Base-by-base conservation (phyloP, 495 filamentous ascomycete genomes). In the Letharia columbiana region DNA sequence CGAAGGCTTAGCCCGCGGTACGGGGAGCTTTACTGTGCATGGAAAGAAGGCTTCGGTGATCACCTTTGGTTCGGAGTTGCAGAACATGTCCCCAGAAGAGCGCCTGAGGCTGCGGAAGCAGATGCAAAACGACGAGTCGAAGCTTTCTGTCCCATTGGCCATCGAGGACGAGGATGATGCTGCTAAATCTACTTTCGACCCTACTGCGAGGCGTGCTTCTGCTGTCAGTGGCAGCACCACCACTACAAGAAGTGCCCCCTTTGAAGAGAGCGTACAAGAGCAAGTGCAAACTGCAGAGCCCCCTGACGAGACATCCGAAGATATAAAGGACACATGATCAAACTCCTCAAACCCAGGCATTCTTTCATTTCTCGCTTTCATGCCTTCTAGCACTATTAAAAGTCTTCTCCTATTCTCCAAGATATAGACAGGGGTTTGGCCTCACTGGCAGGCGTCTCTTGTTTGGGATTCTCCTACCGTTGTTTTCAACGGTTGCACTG, bases 31-130 rank as follows among this genome's bases (percentile, higher is more conserved):
- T 73, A 96, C 91, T 8, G 87, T 98, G 7, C 94, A 98, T 72
- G 94, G 94, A 63, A 98, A 98, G 79, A 98, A 98, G 75, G 94
- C 94, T 4, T 96, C 91, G 0, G 89, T 98, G 60, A 87, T 98
- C 66, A 96, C 90, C 39, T 96, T 98, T 75, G 92, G 92, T 11
- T 87, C 86, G 47, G 95, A 97, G 69, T 89, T 95, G 81, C 87
- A 94, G 71, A 87, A 82, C 70, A 87, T 94, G 76, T 83, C 88
- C 4, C 81, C 87, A 1, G 91, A 95, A 67, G 91, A 95, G 69
- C 86, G 87, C 23, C 77, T 92, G 61, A 81, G 82, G 56, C 73
- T 81, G 11, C 80, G 81, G 17, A 86, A 84, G 64, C 79, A 80
- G 37, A 78, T 80, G 37, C 77, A 76, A 41, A 74, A 75, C 18